A percentile compares a stretch with the other conserved stretches of the same genome.
Evolutionary conservation across 176 grass and related monocot species (phyloP).

Genomic region (Cenchrus americanus): DNA sequence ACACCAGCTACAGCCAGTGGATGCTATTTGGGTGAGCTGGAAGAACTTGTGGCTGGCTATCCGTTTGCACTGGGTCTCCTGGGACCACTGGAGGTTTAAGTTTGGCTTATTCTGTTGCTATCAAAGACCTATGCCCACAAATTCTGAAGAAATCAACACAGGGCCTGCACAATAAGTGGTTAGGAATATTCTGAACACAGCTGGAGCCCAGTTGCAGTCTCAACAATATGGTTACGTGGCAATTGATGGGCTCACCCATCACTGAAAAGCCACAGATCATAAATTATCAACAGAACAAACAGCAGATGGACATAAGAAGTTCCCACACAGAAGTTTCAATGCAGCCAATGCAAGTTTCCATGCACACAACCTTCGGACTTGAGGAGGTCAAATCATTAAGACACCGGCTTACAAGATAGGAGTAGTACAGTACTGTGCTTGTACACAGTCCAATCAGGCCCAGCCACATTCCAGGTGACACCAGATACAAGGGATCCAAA

Average conservation of each 20-base stretch:
- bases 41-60: slow-evolving; percentile 41
- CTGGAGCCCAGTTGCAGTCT: slow-evolving; percentile 18
- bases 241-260: neutral
- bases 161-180: neutral
- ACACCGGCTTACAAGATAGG: slow-evolving; percentile 9
- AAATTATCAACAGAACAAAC: neutral
- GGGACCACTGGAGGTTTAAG: slow-evolving; percentile 31
- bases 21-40: slow-evolving; percentile 32
- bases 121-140: slow-evolving; percentile 13
- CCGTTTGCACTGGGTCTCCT: slow-evolving; percentile 20
- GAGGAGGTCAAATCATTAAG: slow-evolving; percentile 9
- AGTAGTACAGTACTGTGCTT: neutral
- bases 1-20: slow-evolving; percentile 8
- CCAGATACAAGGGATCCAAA: slow-evolving; percentile 1
- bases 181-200: neutral
- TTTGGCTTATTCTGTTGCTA: slow-evolving; percentile 31
- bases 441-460: slow-evolving; percentile 4
- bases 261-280: neutral
- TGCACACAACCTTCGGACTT: neutral
- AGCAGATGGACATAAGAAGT: neutral
- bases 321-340: neutral
- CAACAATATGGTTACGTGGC: neutral
- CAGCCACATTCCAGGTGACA: slow-evolving; percentile 14
- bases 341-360: slow-evolving; percentile 4
- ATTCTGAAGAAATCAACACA: neutral